Base-by-base conservation (phyloP, 345 rosid species). In the Populus ilicifolia region DNA sequence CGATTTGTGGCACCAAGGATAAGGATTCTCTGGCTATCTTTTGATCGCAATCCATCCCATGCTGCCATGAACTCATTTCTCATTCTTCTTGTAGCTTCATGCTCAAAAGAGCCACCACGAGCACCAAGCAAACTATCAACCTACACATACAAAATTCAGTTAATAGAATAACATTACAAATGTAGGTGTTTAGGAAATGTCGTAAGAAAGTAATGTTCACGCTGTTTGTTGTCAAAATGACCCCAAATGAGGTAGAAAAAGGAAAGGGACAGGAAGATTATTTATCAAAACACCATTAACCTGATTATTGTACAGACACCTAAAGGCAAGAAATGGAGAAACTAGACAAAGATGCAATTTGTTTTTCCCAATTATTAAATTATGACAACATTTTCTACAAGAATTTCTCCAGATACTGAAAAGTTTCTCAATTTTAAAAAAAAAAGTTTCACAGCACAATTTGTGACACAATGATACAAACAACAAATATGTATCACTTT, bases 21-120 rank as follows among this genome's bases (percentile, higher is more conserved):
- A 64, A 96, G 97, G 71, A 96, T 92, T 82, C 97, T 90, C 86
- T 96, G 97, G 85, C 95, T 96, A 71, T 92, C 98, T 84, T 94
- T 94, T 65, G 98, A 86, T 81, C 97, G 89, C 81, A 96, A 86
- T 70, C 99, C 99, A 87, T 96, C 99, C 99, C 99, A 96, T 52
- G 99, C 98, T 65, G 99, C 94, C 99, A 96, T 96, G 80, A 96
- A 96, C 83, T 96, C 99, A 65, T 96, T 96, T 83, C 97, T 91
- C 99, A 94, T 96, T 85, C 99, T 89, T 83, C 99, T 89, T 48
- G 99, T 96, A 48, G 98, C 99, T 76, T 96, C 99, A 2, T 96
- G 98, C 81, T 96, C 99, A 75, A 78, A 89, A 54, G 97, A 86
- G 82, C 98, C 95, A 38, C 99, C 99, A 70, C 99, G 98, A 83